A percentile compares a stretch with the other conserved stretches of the same genome.
These are phyloP conservation scores for Phytophthora europaea DNA, from an alignment of 352 stramenopile species.

Conservation along the genomic window DNA sequence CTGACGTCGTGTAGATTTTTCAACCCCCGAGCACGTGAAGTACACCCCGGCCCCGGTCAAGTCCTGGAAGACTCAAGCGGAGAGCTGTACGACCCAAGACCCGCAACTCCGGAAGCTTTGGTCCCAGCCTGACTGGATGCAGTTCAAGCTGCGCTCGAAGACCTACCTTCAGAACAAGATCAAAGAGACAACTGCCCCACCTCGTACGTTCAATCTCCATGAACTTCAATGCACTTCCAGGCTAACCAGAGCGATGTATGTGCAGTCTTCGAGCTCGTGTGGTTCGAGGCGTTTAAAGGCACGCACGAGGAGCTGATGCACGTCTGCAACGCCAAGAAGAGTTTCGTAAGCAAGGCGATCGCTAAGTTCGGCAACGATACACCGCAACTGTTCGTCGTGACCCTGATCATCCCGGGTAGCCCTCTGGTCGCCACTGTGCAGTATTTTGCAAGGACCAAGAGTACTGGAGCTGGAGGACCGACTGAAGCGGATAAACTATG, in stretches of 20 bases:
- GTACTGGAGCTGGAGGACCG: slow-evolving; percentile 14
- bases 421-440: slow-evolving; percentile 75
- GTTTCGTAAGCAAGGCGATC: slow-evolving; percentile 70
- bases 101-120: slow-evolving; percentile 71
- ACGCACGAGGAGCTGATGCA: slow-evolving; percentile 75
- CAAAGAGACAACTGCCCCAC: slow-evolving; percentile 64
- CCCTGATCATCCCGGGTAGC: slow-evolving; percentile 73
- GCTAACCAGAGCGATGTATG: neutral
- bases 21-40: slow-evolving; percentile 20
- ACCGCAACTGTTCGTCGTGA: slow-evolving; percentile 80
- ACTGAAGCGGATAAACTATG: slow-evolving; percentile 60
- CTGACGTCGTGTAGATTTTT: slow-evolving; percentile 19
- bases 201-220: slow-evolving; percentile 51
- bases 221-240: neutral
- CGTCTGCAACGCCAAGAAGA: slow-evolving; percentile 68
- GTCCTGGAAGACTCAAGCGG: slow-evolving; percentile 61
- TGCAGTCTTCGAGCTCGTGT: slow-evolving; percentile 84
- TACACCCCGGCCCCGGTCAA: slow-evolving; percentile 37
- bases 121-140: slow-evolving; percentile 67
- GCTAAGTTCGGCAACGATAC: slow-evolving; percentile 76
- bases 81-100: slow-evolving; percentile 50
- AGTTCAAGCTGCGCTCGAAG: slow-evolving; percentile 80
- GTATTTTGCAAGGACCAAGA: slow-evolving; percentile 76
- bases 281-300: slow-evolving; percentile 84
- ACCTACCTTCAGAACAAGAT: slow-evolving; percentile 72